Conservation (phyloP, 495 filamentous ascomycete genomes). For the Neohortaea acidophila region DNA sequence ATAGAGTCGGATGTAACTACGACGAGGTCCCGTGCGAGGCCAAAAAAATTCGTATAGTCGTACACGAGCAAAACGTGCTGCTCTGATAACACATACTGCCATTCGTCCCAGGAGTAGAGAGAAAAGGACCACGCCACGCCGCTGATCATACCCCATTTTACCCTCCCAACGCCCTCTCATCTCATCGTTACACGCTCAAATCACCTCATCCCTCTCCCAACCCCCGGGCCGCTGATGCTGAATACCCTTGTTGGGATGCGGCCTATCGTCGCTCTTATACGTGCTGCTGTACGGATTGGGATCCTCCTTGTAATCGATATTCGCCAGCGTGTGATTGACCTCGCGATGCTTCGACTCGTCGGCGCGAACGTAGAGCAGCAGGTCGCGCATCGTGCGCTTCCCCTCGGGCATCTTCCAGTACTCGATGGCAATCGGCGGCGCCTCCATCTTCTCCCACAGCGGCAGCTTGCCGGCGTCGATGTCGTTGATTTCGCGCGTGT, state of each 20-base stretch:
- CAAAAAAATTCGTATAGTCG: too few species aligned
- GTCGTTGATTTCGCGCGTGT: constrained; percentile 72
- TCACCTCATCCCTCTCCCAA: constrained; percentile 73
- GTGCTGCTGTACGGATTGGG: constrained; percentile 77
- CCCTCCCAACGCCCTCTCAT: too few species aligned
- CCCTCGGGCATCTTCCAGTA: constrained; percentile 93
- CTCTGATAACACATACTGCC: too few species aligned
- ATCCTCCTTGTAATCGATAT: constrained; percentile 34
- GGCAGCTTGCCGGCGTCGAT: constrained; percentile 71
- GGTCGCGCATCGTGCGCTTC: constrained; percentile 64
- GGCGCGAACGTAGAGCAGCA: constrained; percentile 76
- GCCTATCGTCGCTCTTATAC: constrained; percentile 48
- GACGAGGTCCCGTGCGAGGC: too few species aligned
- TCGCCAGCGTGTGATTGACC: constrained; percentile 82
- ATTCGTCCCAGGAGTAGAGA: too few species aligned
- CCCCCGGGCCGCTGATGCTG: constrained; percentile 51
- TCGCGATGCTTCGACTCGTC: constrained; percentile 96
- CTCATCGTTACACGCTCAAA: too few species aligned
- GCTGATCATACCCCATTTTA: too few species aligned
- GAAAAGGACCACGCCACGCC: too few species aligned
- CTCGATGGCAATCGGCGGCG: constrained; percentile 71
- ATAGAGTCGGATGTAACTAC: too few species aligned
- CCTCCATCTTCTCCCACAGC: constrained; percentile 61
- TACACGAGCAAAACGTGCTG: too few species aligned
- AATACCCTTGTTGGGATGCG: constrained; percentile 57